Evolutionary conservation across 805 yeast species (phyloP).

Genomic region (Metschnikowia corniflorae): DNA sequence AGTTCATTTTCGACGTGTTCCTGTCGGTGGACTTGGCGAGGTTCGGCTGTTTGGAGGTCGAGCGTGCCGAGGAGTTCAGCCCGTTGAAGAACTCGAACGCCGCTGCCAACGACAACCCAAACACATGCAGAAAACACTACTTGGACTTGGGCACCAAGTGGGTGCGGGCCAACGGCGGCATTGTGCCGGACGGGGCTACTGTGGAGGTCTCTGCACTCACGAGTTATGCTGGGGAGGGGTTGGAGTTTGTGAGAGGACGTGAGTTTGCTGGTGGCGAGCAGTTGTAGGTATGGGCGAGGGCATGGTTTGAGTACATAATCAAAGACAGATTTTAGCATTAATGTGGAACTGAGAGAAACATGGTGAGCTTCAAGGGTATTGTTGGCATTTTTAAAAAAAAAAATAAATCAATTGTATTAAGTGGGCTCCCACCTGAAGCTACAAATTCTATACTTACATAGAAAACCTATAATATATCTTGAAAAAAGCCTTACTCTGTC

Average conservation of each 20-base stretch:
- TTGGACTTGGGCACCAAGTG: constrained; percentile 69
- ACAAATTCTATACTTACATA: no score
- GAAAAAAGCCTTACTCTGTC: no score
- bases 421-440: no score
- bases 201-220: constrained; percentile 78
- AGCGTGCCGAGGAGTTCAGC: constrained; percentile 79
- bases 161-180: constrained; percentile 70
- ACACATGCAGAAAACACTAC: constrained; percentile 66
- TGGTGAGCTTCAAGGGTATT: no score
- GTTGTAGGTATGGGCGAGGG: no score
- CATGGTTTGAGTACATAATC: no score
- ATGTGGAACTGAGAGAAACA: no score
- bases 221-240: constrained; percentile 73
- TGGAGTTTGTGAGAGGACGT: constrained; percentile 53
- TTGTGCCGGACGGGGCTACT: constrained; percentile 40
- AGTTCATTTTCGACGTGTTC: constrained; percentile 94
- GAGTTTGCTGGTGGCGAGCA: constrained; percentile 32
- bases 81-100: constrained; percentile 92
- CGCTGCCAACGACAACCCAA: constrained; percentile 79
- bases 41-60: constrained; percentile 92
- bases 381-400: no score
- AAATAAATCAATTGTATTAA: no score
- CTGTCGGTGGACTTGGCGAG: constrained; percentile 64
- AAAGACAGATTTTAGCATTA: no score
- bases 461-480: no score